Evolutionary conservation across 345 rosid genomes (phyloP), one percentile per base, ranked within the genome.

Genomic region (Hibiscus mutabilis): DNA sequence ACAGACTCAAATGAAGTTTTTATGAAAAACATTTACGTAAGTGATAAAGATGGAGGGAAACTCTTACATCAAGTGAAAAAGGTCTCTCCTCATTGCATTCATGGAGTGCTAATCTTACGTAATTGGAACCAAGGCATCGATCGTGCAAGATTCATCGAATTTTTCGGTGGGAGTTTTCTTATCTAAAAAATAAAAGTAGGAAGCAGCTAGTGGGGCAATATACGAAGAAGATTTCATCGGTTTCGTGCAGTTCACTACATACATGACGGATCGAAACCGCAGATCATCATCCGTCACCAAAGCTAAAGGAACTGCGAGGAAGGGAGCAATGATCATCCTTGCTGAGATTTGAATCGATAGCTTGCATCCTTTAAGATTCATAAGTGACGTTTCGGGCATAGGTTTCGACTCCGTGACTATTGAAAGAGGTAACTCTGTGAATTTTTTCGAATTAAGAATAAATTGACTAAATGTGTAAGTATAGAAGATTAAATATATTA

Each of bases 161-260:
- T 29, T 0, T 2, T 0, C 0, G 0, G 15, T 0, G 0, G 2
- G 0, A 15, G 2, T 33, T 1, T 4, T 2, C 1, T 1, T 5
- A 61, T n/a, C 15, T 33, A 61, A n/a, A 35, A 33, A 61, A 61
- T 61, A 61, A 9, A 33, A 33, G 18, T 16, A 18, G 25, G 66
- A 33, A 27, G 49, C 15, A 10, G 12, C 0, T 3, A n/a, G 6
- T 31, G 22, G 66, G 13, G 22, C 66, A 61, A n/a, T n/a, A 61
- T 31, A 61, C 14, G 11, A 21, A 16, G 46, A n/a, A 1, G 66
- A 61, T 1, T 16, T 61, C 14, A 61, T 61, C n/a, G 46, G 24
- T 33, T 19, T 33, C 12, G 44, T 16, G 66, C 66, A 61, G 6
- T 61, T 33, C 6, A 61, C 3, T 7, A 61, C 22, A 61, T 2